A percentile compares a stretch with the other conserved stretches of the same genome.
phyloP scores from a whole-genome alignment of 768 basidiomycete species.

The Udeniomyces megalosporus region DNA sequence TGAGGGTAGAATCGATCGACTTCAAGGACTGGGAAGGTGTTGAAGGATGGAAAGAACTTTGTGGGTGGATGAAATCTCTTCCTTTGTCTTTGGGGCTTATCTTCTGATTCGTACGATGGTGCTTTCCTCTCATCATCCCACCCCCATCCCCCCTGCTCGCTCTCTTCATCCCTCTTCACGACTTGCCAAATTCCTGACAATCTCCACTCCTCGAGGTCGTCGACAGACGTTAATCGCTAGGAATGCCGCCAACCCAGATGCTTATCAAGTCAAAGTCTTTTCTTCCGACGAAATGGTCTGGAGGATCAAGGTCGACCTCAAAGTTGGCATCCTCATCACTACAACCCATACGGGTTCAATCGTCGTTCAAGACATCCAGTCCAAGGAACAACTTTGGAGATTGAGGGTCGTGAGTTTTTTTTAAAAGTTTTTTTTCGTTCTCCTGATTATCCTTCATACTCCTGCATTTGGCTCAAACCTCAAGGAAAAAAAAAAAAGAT shows the following conservation, averaged over 20 bases:
- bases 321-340: not conserved
- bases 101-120: not conserved
- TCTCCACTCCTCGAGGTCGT: not conserved
- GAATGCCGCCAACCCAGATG: not conserved
- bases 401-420: not conserved
- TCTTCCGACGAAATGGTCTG: not conserved
- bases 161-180: not conserved
- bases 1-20: not conserved
- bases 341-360: not conserved
- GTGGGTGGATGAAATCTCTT: not conserved
- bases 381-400: not conserved
- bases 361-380: not conserved
- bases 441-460: no score
- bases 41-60: not conserved
- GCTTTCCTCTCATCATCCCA: not conserved
- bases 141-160: not conserved
- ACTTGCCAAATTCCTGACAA: not conserved
- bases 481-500: not conserved
- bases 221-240: not conserved
- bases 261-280: not conserved
- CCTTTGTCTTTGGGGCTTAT: not conserved
- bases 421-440: no score
- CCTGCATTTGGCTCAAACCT: no score
- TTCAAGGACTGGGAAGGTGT: not conserved
- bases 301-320: slow-evolving; percentile 1